Evolutionary conservation across 2,329 filamentous ascomycete species (phyloP).

Genomic region (Fusarium euwallaceae): DNA sequence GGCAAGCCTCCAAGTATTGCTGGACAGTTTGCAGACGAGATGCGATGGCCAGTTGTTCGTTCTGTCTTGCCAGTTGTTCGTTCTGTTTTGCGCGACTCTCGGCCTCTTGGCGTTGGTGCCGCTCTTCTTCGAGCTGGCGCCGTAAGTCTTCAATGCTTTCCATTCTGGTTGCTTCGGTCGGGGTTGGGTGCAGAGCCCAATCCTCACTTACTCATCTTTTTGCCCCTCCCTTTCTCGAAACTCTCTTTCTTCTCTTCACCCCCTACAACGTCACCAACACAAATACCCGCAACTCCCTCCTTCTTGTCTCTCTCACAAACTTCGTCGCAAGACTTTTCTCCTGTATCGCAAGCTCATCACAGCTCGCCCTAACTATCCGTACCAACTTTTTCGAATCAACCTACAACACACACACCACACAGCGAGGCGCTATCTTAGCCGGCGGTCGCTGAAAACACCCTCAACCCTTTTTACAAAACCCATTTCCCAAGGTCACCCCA

Average conservation of each 20-base stretch:
- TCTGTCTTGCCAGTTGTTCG: too few species aligned
- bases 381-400: constrained; percentile 25
- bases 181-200: neutral
- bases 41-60: too few species aligned
- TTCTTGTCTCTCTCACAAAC: constrained; percentile 32
- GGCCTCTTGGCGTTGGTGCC: too few species aligned
- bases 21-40: too few species aligned
- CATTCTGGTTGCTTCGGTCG: too few species aligned
- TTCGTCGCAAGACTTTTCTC: constrained; percentile 33
- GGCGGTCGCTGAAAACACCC: constrained; percentile 64
- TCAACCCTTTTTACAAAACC: constrained; percentile 58
- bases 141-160: too few species aligned
- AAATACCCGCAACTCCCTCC: constrained; percentile 37
- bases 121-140: too few species aligned
- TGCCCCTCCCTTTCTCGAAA: constrained; percentile 39
- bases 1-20: too few species aligned
- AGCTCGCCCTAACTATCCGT: neutral
- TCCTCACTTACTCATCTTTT: constrained; percentile 39
- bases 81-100: too few species aligned
- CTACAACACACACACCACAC: constrained; percentile 8
- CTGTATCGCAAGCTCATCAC: neutral
- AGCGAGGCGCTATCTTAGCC: constrained; percentile 63
- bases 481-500: constrained; percentile 68
- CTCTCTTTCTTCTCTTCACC: constrained; percentile 35
- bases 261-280: constrained; percentile 44